A percentile compares a stretch with the other conserved stretches of the same genome.
Evolutionary conservation across 257 asterid species (phyloP).

Genomic region (Cynanchum wilfordii): DNA sequence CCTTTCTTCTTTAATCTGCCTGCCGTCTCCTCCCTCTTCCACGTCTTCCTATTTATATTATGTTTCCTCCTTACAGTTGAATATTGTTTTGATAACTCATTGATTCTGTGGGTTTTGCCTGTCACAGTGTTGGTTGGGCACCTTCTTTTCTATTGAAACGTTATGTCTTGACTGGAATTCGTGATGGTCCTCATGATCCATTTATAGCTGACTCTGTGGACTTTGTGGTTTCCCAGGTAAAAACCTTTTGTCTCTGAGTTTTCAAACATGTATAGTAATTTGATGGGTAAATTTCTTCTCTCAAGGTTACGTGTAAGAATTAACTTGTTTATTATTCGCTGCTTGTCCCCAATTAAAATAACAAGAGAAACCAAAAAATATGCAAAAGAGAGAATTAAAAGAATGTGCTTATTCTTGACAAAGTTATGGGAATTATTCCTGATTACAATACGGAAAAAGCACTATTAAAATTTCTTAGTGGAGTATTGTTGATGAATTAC

Average conservation of each 20-base stretch:
- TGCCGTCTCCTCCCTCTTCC: not conserved
- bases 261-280: not conserved
- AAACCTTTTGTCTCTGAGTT: constrained; percentile 1
- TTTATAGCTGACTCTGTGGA: constrained; percentile 98
- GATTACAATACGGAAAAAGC: not conserved
- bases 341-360: not conserved
- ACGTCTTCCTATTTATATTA: not conserved
- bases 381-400: not conserved
- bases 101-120: constrained; percentile 23
- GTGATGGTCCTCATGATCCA: constrained; percentile 93
- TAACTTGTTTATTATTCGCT: not conserved
- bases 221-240: constrained; percentile 96
- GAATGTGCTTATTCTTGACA: not conserved
- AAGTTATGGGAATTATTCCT: not conserved
- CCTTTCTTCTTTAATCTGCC: not conserved
- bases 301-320: not conserved
- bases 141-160: constrained; percentile 92
- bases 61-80: not conserved
- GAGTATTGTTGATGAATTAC: constrained; percentile 1
- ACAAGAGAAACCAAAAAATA: not conserved
- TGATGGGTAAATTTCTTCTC: not conserved
- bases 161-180: constrained; percentile 81
- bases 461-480: not conserved
- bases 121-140: constrained; percentile 87
- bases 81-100: not conserved